Conservation (phyloP, 805 yeast species). For the Blastobotrys parvus region DNA sequence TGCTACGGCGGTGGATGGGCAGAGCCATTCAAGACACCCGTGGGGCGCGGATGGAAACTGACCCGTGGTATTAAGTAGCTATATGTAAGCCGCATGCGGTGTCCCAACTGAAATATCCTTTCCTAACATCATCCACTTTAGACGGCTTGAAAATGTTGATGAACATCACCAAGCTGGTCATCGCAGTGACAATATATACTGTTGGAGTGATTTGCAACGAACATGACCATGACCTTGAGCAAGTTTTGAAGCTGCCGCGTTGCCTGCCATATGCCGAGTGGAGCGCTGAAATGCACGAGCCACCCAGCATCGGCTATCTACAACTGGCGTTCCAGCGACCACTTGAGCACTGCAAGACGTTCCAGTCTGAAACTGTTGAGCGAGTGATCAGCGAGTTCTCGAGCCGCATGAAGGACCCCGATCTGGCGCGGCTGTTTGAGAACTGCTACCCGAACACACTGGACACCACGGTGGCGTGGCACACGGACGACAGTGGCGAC, state of each 20-base stretch:
- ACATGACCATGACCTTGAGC: no score
- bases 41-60: constrained; percentile 52
- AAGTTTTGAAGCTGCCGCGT: no score
- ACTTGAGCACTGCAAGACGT: constrained; percentile 61
- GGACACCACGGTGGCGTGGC: constrained; percentile 78
- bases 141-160: no score
- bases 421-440: constrained; percentile 66
- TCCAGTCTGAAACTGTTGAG: constrained; percentile 56
- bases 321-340: constrained; percentile 73
- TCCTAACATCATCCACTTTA: no score
- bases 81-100: no score
- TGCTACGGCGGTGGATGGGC: constrained; percentile 46
- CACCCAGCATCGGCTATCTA: constrained; percentile 48
- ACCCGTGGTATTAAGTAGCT: constrained; percentile 36
- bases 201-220: no score
- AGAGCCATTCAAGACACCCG: constrained; percentile 52
- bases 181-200: no score
- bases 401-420: constrained; percentile 45
- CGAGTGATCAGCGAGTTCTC: constrained; percentile 45
- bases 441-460: constrained; percentile 81
- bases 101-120: no score
- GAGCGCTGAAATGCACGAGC: no score
- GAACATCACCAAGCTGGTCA: no score
- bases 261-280: no score
- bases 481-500: constrained; percentile 6